Percentiles rank a stretch among this genome's conserved stretches.
Conservation (phyloP, 768 basidiomycete genomes). For the Favolaschia claudopus region DNA sequence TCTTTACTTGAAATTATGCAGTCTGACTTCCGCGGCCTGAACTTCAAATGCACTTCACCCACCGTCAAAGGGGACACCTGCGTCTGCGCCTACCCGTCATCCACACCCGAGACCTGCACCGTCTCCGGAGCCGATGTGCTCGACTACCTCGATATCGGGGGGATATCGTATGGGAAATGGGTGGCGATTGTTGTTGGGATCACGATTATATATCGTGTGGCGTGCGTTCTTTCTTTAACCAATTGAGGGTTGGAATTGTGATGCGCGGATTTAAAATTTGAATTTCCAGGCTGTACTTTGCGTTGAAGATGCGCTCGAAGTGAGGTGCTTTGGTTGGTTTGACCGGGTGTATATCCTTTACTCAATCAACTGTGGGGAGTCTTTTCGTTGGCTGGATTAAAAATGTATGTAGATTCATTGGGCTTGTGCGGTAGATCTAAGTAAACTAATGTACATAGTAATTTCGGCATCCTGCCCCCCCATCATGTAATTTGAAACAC, state of each 20-base stretch:
- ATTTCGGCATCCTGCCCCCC: no score
- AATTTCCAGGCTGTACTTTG: not conserved
- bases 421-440: no score
- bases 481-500: no score
- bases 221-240: conserved; percentile 36
- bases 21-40: conserved; percentile 58
- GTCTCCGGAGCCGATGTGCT: conserved; percentile 60
- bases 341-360: conserved; percentile 12
- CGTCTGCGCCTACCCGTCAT: conserved; percentile 58
- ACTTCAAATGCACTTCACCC: conserved; percentile 45
- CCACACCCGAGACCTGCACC: conserved; percentile 51
- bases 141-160: conserved; percentile 51
- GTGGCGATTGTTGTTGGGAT: conserved; percentile 54
- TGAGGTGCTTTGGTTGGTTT: not conserved
- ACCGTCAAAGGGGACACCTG: conserved; percentile 45
- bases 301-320: not conserved
- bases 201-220: conserved; percentile 51
- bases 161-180: conserved; percentile 54
- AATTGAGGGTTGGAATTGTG: not conserved
- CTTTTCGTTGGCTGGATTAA: no score
- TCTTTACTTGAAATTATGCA: conserved; percentile 36
- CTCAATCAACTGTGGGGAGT: no score
- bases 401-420: no score
- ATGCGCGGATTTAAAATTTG: no score
- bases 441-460: no score